A percentile compares a stretch with the other conserved stretches of the same genome.
Evolutionary conservation across 129 eudicot genomes (phyloP).

Genomic region (Deinandra increscens): DNA sequence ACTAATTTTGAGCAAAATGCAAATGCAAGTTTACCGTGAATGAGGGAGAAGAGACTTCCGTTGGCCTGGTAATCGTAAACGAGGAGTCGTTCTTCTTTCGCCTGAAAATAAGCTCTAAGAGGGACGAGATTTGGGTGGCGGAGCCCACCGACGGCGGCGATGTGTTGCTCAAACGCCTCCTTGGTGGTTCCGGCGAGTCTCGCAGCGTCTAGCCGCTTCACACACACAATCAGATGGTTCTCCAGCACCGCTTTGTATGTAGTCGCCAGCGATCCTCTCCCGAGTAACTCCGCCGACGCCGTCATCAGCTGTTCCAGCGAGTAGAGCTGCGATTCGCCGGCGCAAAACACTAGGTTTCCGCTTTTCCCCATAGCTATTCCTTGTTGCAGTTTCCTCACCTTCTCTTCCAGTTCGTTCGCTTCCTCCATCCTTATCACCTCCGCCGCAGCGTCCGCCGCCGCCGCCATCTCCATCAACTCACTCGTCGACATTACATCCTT

Average conservation of each 20-base stretch:
- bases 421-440: slow-evolving; percentile 77
- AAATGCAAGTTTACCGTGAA: slow-evolving; percentile 55
- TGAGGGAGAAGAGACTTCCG: slow-evolving; percentile 74
- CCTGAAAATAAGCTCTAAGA: slow-evolving; percentile 75
- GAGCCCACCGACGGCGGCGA: slow-evolving; percentile 79
- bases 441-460: slow-evolving; percentile 59
- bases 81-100: slow-evolving; percentile 69
- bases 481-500: slow-evolving; percentile 23
- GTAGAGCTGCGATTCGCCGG: slow-evolving; percentile 65
- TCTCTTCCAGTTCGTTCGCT: slow-evolving; percentile 67
- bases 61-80: slow-evolving; percentile 83
- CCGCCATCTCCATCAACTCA: slow-evolving; percentile 35
- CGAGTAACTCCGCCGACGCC: slow-evolving; percentile 76
- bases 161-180: slow-evolving; percentile 69
- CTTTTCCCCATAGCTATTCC: slow-evolving; percentile 57
- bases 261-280: slow-evolving; percentile 70
- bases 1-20: slow-evolving; percentile 18
- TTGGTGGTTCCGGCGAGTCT: slow-evolving; percentile 47
- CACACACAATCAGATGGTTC: slow-evolving; percentile 68
- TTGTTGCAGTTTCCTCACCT: slow-evolving; percentile 54
- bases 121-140: slow-evolving; percentile 87
- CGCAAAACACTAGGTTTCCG: slow-evolving; percentile 69
- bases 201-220: slow-evolving; percentile 67
- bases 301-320: slow-evolving; percentile 82
- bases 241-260: slow-evolving; percentile 89